A percentile compares a stretch with the other conserved stretches of the same genome.
Conservation (phyloP, 1,284 basidiomycete species). For the Rhodotorula mucilaginosa region DNA sequence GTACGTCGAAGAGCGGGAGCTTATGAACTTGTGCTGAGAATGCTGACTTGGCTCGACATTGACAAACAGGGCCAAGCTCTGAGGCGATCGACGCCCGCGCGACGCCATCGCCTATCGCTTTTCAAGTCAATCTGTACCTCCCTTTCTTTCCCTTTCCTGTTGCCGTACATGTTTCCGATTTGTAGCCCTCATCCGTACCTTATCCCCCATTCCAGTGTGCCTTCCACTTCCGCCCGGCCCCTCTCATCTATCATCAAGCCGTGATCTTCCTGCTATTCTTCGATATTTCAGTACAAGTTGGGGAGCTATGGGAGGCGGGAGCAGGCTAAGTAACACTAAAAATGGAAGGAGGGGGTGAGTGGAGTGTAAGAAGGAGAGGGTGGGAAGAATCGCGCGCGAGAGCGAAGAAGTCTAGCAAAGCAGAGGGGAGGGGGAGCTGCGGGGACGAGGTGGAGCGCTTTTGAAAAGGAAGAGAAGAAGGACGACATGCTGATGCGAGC, state of each 20-base stretch:
- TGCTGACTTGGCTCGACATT: background rate
- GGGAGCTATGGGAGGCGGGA: background rate
- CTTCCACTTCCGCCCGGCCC: too few species aligned
- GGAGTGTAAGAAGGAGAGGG: background rate
- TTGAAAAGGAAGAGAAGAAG: background rate
- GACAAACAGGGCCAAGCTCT: background rate
- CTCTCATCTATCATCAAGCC: too few species aligned
- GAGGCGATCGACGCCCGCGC: too few species aligned
- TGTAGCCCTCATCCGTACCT: background rate
- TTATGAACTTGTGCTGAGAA: background rate
- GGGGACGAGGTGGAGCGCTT: background rate
- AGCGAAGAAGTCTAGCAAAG: background rate
- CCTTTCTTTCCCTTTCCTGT: background rate
- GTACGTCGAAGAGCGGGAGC: background rate
- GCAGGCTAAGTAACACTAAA: background rate
- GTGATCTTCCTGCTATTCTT: background rate
- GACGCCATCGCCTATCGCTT: background rate
- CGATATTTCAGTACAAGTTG: constrained; percentile 23
- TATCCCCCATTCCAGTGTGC: background rate
- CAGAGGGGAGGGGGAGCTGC: background rate
- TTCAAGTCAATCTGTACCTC: background rate
- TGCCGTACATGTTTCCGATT: background rate
- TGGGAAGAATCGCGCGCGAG: background rate
- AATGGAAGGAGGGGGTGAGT: background rate
- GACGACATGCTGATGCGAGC: constrained; percentile 1